Conservation (phyloP, 2,329 filamentous ascomycete species). For the Podosphaera aphanis region DNA sequence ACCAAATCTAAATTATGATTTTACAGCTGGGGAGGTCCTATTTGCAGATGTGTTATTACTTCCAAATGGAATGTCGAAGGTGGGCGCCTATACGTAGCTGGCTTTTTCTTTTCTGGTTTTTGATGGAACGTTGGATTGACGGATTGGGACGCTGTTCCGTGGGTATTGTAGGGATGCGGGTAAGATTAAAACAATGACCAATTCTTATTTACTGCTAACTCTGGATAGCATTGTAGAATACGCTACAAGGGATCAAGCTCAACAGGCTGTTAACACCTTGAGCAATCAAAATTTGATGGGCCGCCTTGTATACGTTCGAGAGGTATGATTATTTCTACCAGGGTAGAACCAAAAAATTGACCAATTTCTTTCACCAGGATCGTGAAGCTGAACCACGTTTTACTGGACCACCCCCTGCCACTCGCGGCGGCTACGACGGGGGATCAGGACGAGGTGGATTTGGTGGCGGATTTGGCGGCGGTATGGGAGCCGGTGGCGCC, state of each 20-base stretch:
- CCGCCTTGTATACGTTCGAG: conserved; percentile 90
- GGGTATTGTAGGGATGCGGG: conserved; percentile 98
- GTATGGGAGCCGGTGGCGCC: conserved; percentile 31
- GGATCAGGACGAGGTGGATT: conserved; percentile 23
- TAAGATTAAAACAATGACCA: conserved; percentile 29
- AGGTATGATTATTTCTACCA: conserved; percentile 32
- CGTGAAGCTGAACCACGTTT: conserved; percentile 96
- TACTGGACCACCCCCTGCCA: conserved; percentile 45
- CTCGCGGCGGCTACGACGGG: conserved; percentile 36
- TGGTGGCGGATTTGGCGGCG: conserved; percentile 23
- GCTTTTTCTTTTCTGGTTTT: conserved; percentile 39
- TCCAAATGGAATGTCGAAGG: conserved; percentile 99
- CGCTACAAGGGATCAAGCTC: conserved; percentile 96
- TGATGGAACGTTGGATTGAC: conserved; percentile 97
- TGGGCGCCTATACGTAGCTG: conserved; percentile 83
- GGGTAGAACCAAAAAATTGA: not conserved
- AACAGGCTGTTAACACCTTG: conserved; percentile 87
- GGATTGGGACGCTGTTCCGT: conserved; percentile 80
- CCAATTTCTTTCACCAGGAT: conserved; percentile 50
- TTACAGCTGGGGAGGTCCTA: conserved; percentile 85
- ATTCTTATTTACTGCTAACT: conserved; percentile 2
- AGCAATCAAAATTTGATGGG: conserved; percentile 99
- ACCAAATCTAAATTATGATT: conserved; percentile 18
- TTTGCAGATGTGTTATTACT: conserved; percentile 98
- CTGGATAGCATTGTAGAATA: conserved; percentile 90